A percentile compares a stretch with the other conserved stretches of the same genome.
phyloP scores from a whole-genome alignment of 1,284 basidiomycete species.

The Heterobasidion annosum region DNA sequence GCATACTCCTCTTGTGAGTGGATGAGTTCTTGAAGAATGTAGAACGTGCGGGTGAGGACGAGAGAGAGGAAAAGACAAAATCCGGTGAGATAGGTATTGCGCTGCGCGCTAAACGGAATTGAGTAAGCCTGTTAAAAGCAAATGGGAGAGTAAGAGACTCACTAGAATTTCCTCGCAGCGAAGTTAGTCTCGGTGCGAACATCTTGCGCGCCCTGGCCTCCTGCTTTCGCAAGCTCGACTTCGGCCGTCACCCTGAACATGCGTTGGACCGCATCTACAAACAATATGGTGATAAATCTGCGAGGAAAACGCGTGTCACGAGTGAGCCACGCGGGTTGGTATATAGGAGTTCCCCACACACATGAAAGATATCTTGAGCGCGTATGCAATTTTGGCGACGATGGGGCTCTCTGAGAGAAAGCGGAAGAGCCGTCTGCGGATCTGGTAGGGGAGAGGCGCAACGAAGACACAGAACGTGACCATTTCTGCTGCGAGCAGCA shows the following conservation, averaged over 20 bases:
- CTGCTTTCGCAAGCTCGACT: slow-evolving; percentile 60
- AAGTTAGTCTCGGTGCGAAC: slow-evolving; percentile 78
- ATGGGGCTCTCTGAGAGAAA: slow-evolving; percentile 68
- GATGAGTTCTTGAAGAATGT: slow-evolving; percentile 72
- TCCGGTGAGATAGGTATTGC: slow-evolving; percentile 86
- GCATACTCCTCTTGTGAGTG: slow-evolving; percentile 84
- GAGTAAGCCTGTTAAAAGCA: slow-evolving; percentile 4
- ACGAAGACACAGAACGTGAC: slow-evolving; percentile 67
- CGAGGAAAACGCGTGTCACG: neutral
- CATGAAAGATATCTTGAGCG: slow-evolving; percentile 93
- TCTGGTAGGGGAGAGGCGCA: slow-evolving; percentile 66
- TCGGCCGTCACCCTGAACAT: slow-evolving; percentile 85
- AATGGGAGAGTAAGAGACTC: slow-evolving; percentile 20
- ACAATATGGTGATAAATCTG: slow-evolving; percentile 82
- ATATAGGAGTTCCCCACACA: slow-evolving; percentile 28
- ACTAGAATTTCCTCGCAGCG: slow-evolving; percentile 92
- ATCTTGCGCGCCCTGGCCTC: slow-evolving; percentile 47
- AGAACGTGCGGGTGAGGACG: slow-evolving; percentile 87
- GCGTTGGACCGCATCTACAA: slow-evolving; percentile 87
- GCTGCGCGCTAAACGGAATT: slow-evolving; percentile 48
- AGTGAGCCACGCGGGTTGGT: too few relatives aligned
- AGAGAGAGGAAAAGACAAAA: slow-evolving; percentile 92
- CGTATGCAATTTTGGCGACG: slow-evolving; percentile 71
- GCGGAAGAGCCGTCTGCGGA: slow-evolving; percentile 64
- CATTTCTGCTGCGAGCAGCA: slow-evolving; percentile 75